A percentile compares a stretch with the other conserved stretches of the same genome.
These are phyloP conservation scores for Periconia macrospinosa DNA, from an alignment of 2,329 filamentous ascomycete species.

Conservation along the genomic window DNA sequence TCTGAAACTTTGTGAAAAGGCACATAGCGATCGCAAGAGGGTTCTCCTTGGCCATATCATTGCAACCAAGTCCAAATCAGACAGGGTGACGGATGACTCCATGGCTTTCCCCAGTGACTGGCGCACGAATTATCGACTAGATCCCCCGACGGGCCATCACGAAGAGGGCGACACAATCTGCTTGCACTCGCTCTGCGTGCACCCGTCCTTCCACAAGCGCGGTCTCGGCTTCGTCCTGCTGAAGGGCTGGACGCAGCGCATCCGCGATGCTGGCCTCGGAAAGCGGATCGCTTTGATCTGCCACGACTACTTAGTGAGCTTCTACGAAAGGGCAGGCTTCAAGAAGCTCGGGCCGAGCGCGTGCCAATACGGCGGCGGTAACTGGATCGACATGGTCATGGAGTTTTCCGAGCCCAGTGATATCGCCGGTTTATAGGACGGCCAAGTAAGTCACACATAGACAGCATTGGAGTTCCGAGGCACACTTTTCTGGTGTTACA, in stretches of 20 bases:
- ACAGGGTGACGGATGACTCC: constrained; percentile 70
- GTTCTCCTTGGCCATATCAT: constrained; percentile 78
- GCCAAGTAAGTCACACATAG: not conserved
- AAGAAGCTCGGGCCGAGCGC: constrained; percentile 67
- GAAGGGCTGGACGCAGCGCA: constrained; percentile 75
- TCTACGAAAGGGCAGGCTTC: constrained; percentile 77
- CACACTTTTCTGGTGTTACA: not conserved
- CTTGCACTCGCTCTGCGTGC: constrained; percentile 79
- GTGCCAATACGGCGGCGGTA: constrained; percentile 74
- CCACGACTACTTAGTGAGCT: constrained; percentile 71
- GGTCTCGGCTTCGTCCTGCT: constrained; percentile 75
- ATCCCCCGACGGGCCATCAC: constrained; percentile 64
- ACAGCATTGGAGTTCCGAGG: not conserved
- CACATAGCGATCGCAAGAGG: constrained; percentile 51
- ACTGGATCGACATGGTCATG: constrained; percentile 78
- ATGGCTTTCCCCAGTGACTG: constrained; percentile 76
- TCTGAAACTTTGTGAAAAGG: not conserved
- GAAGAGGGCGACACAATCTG: constrained; percentile 74
- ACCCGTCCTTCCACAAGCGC: constrained; percentile 72
- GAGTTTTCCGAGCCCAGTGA: constrained; percentile 26
- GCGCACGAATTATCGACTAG: constrained; percentile 49
- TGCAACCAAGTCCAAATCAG: constrained; percentile 68
- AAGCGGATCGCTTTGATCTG: constrained; percentile 77
- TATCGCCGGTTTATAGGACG: not conserved
- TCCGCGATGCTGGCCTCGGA: constrained; percentile 68